A percentile compares a stretch with the other conserved stretches of the same genome.
These are phyloP conservation scores for Mycena sp. DNA, from an alignment of 1,284 basidiomycete genomes.

Conservation along the genomic window DNA sequence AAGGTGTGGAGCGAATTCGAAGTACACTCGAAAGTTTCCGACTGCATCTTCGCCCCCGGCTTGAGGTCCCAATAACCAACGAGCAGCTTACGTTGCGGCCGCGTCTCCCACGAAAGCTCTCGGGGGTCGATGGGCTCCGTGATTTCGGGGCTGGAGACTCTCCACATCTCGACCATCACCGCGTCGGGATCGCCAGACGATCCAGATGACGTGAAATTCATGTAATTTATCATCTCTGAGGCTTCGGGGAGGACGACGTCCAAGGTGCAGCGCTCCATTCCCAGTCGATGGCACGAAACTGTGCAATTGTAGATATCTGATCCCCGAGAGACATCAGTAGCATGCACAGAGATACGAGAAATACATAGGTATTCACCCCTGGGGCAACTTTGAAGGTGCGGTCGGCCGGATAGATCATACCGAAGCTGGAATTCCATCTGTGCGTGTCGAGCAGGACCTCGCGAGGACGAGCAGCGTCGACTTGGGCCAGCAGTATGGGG, in stretches of 20 bases:
- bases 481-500: too few relatives aligned
- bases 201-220: neutral
- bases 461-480: neutral
- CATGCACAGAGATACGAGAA: neutral
- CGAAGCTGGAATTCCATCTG: neutral
- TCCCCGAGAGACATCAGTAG: neutral
- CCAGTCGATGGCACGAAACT: conserved; percentile 34
- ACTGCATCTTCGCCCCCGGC: neutral
- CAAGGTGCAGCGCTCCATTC: conserved; percentile 33
- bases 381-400: neutral
- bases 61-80: conserved; percentile 1
- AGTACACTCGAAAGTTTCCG: neutral
- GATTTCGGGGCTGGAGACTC: neutral
- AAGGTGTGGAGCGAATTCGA: conserved; percentile 3
- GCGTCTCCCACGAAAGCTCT: neutral
- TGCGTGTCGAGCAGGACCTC: neutral
- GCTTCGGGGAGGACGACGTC: conserved; percentile 22
- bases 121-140: neutral
- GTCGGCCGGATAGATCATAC: neutral
- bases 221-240: conserved; percentile 8
- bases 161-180: neutral
- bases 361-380: neutral
- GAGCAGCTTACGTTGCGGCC: neutral
- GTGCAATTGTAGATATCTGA: conserved; percentile 32
- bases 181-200: too few relatives aligned